phyloP scores from a whole-genome alignment of 2,329 filamentous ascomycete species.

The Rhinocladiella similis region DNA sequence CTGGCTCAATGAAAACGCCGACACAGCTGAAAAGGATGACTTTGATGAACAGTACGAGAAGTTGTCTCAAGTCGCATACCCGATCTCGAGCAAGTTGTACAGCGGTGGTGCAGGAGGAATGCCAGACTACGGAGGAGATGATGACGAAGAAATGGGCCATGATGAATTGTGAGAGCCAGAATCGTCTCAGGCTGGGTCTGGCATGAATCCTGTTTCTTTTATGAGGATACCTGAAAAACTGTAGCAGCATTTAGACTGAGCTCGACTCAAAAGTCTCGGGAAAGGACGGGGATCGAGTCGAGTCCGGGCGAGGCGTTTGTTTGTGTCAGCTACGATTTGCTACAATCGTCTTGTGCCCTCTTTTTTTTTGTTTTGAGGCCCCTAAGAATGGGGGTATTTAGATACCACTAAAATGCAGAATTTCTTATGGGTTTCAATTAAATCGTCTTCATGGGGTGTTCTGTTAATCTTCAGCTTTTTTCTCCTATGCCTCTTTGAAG shows the following conservation, averaged over 20 bases:
- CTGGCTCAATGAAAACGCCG: slow-evolving; percentile 95
- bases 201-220: slow-evolving; percentile 9
- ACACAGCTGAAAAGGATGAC: slow-evolving; percentile 83
- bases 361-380: not conserved
- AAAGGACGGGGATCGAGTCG: not conserved
- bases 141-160: slow-evolving; percentile 65
- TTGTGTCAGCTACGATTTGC: no score
- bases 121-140: slow-evolving; percentile 59
- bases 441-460: no score
- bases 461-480: no score
- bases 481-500: no score
- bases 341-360: not conserved
- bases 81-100: slow-evolving; percentile 98
- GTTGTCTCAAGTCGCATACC: slow-evolving; percentile 92
- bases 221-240: no score
- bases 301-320: not conserved
- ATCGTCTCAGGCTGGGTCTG: slow-evolving; percentile 4
- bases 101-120: slow-evolving; percentile 64
- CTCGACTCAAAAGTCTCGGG: slow-evolving; percentile 14
- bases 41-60: slow-evolving; percentile 99
- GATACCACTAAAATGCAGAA: no score
- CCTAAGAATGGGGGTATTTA: no score
- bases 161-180: slow-evolving; percentile 65
- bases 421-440: no score
- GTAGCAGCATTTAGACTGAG: no score